phyloP scores from a whole-genome alignment of 768 basidiomycete genomes.

The Cystobasidium onofrii region DNA sequence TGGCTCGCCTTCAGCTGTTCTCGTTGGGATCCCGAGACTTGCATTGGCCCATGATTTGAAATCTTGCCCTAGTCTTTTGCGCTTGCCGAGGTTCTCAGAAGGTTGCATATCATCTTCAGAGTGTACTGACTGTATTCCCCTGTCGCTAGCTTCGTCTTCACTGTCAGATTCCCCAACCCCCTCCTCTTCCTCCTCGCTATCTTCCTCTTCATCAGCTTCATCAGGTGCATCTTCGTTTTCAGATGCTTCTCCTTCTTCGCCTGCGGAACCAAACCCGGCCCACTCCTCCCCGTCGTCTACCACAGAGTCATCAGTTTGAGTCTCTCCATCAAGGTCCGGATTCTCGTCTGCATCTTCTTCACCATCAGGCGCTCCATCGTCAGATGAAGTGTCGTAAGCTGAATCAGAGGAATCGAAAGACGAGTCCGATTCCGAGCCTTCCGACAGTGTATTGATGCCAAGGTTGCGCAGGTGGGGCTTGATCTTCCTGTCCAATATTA shows the following conservation, averaged over 20 bases:
- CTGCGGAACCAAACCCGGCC: conserved; percentile 19
- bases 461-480: conserved; percentile 23
- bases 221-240: not conserved
- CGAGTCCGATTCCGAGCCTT: conserved; percentile 49
- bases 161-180: not conserved
- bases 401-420: conserved; percentile 75
- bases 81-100: not conserved
- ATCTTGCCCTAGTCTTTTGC: not conserved
- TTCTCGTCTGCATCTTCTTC: conserved; percentile 10
- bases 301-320: not conserved
- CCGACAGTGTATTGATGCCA: conserved; percentile 38
- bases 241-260: conserved; percentile 30
- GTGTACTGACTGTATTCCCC: not conserved
- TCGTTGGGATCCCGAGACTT: conserved; percentile 3
- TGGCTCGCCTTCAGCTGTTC: conserved; percentile 34
- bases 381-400: conserved; percentile 51
- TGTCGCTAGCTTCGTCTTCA: not conserved
- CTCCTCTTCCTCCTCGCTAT: not conserved
- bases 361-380: conserved; percentile 31
- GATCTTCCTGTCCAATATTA: conserved; percentile 9
- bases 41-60: conserved; percentile 20
- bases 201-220: conserved; percentile 18
- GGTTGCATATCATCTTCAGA: not conserved
- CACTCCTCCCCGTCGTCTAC: conserved; percentile 32
- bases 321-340: conserved; percentile 6